Evolutionary conservation across 139 green algal genomes (phyloP).

Genomic region (Asterochloris sp.): DNA sequence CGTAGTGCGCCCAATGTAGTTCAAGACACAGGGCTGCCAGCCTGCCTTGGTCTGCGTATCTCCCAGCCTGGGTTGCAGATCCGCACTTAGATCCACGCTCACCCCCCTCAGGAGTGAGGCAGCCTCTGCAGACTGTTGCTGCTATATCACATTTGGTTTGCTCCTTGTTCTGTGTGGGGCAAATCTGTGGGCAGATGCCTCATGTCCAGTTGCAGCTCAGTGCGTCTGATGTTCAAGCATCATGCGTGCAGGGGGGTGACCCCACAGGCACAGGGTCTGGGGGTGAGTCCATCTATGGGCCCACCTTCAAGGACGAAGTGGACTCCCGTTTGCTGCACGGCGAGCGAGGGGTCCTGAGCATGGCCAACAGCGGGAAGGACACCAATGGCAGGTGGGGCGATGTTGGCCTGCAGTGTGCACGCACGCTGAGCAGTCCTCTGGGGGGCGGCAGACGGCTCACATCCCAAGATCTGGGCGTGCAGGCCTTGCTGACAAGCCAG

Average conservation of each 20-base stretch:
- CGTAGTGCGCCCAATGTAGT: too few species aligned
- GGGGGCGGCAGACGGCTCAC: not conserved
- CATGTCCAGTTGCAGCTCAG: too few species aligned
- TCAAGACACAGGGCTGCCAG: too few species aligned
- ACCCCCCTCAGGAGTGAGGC: too few species aligned
- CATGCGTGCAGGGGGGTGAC: constrained; percentile 81
- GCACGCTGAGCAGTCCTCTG: not conserved
- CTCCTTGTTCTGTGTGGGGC: too few species aligned
- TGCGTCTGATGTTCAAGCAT: not conserved
- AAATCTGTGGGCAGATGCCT: too few species aligned
- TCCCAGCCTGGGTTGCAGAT: too few species aligned
- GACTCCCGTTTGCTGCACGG: constrained; percentile 61
- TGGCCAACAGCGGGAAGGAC: constrained; percentile 87
- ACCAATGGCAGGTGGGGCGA: constrained; percentile 58
- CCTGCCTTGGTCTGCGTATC: too few species aligned
- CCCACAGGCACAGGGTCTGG: constrained; percentile 91
- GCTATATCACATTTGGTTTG: too few species aligned
- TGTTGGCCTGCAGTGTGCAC: not conserved
- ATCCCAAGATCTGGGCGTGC: not conserved
- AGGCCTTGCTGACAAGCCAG: not conserved
- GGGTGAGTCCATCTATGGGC: constrained; percentile 88
- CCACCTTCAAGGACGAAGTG: constrained; percentile 78
- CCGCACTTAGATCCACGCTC: too few species aligned
- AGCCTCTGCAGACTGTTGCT: too few species aligned
- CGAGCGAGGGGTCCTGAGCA: constrained; percentile 85